Base-by-base conservation (phyloP, 1,284 basidiomycete genomes). In the Austroboletus niveus region DNA sequence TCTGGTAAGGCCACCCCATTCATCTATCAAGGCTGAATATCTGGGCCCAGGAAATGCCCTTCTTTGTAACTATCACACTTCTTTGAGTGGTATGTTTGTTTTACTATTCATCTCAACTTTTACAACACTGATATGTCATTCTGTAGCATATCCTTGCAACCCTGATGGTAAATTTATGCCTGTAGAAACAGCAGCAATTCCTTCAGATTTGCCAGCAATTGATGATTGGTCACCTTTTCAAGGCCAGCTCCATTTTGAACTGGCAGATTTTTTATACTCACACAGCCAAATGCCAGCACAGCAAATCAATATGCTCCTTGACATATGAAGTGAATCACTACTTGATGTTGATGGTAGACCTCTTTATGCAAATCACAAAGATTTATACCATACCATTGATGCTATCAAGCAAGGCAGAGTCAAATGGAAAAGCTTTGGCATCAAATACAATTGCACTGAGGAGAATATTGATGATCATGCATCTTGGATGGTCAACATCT, bases 401-500 rank as follows among this genome's bases (percentile, higher is more conserved):
- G 20, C 15, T 1, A 45, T 46, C 2, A 8, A 12, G 7, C 35
- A 48, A n/a, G 48, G 51, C 5, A 45, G 53, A 1, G 42, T 56
- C 17, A 39, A 48, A 24, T 53, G 51, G 45, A 12, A 53, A 10
- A 43, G n/a, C 17, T 48, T 56, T 24, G 40, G 22, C 82, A 64
- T 87, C 82, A 57, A 85, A 84, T 3, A 87, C n/a, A n/a, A 36
- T 3, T 8, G 22, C 4, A 4, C 35, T n/a, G 15, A 36, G 7
- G 32, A 14, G 14, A 5, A 34, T 36, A 10, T 14, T 14, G 12
- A 36, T 3, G 6, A n/a, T 36, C 5, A 12, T 14, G 10, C 32
- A 34, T 5, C 32, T 4, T 34, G 32, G 32, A 34, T 34, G 32
- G 32, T 4, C 14, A 14, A 34, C 3, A 14, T 10, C 9, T 34